A percentile compares a stretch with the other conserved stretches of the same genome.
phyloP scores from a whole-genome alignment of 2,329 filamentous ascomycete species.

The Dothistroma pini region DNA sequence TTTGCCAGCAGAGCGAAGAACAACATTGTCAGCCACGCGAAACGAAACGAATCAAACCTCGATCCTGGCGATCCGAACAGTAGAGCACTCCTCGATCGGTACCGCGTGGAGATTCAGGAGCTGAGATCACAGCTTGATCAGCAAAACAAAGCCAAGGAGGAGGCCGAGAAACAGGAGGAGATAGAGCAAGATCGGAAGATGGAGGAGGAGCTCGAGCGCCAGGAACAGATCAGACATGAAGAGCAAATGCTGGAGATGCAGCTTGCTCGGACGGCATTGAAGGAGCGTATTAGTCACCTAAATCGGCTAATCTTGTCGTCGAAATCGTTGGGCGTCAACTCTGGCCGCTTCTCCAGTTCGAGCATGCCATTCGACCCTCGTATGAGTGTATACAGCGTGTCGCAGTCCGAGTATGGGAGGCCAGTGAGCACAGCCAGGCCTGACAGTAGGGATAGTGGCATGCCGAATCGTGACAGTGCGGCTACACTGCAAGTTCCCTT shows the following conservation, averaged over 20 bases:
- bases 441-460: constrained; percentile 26
- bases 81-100: constrained; percentile 83
- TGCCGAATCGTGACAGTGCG: constrained; percentile 25
- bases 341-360: constrained; percentile 56
- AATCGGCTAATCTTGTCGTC: constrained; percentile 94
- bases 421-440: constrained; percentile 29
- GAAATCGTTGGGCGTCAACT: constrained; percentile 92
- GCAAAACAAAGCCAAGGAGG: constrained; percentile 65
- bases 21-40: constrained; percentile 95
- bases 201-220: constrained; percentile 69
- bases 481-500: constrained; percentile 36
- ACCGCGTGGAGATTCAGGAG: constrained; percentile 87
- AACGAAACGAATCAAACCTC: constrained; percentile 80
- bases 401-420: constrained; percentile 32
- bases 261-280: constrained; percentile 87
- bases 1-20: constrained; percentile 97
- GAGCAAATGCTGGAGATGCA: constrained; percentile 99
- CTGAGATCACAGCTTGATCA: constrained; percentile 74
- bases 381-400: constrained; percentile 37
- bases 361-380: constrained; percentile 41
- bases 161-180: constrained; percentile 45
- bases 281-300: constrained; percentile 94
- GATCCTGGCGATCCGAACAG: constrained; percentile 78
- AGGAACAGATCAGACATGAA: constrained; percentile 69
- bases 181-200: constrained; percentile 64